These are phyloP conservation scores for Eucalyptus dawsonii DNA, from an alignment of 345 rosid species.

Conservation along the genomic window DNA sequence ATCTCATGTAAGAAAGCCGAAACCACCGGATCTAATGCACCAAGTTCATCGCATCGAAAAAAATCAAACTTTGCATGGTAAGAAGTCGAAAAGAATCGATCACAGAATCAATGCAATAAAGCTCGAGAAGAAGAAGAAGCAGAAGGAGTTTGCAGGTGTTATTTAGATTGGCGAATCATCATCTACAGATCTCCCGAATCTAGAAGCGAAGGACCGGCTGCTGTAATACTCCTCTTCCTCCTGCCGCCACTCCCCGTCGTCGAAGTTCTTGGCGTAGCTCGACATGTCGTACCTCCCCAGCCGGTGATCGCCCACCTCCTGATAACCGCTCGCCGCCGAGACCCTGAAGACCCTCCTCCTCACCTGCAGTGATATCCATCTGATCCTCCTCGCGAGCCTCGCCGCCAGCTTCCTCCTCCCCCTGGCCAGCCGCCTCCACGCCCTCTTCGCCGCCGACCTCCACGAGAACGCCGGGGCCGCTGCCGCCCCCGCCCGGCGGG, in stretches of 20 bases:
- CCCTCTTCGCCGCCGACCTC: neutral
- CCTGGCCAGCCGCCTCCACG: neutral
- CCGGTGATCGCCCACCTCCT: neutral
- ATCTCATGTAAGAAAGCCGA: neutral
- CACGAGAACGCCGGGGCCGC: neutral
- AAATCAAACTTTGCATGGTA: neutral
- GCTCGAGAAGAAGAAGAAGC: neutral
- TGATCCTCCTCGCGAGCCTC: neutral
- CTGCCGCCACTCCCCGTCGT: conserved; percentile 8
- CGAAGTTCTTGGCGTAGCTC: conserved; percentile 6
- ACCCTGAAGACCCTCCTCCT: neutral
- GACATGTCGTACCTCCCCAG: neutral
- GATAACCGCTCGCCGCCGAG: neutral
- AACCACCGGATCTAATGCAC: neutral
- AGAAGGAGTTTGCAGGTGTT: neutral
- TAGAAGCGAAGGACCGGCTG: neutral
- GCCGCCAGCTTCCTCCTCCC: neutral
- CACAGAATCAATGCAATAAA: neutral
- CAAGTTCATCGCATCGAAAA: neutral
- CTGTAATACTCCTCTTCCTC: conserved; percentile 1
- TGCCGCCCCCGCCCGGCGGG: neutral
- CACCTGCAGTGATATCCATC: neutral
- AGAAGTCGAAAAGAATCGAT: neutral
- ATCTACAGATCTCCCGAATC: neutral
- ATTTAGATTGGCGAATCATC: neutral